Evolutionary conservation across 169 alveolate species (phyloP), one percentile per base, ranked within the genome.

Genomic region (Plasmodium billcollinsi): DNA sequence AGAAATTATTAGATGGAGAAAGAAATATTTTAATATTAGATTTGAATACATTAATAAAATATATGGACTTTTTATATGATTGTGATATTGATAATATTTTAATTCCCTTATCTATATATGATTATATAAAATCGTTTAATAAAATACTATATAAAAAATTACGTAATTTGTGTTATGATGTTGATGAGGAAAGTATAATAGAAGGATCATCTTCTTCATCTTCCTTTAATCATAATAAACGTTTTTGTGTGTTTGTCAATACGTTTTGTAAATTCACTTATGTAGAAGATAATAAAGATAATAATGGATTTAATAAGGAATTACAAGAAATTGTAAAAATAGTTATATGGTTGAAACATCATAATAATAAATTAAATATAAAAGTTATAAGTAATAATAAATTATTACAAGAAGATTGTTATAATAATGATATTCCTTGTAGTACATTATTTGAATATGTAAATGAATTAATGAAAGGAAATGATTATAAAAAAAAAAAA

Each of bases 371-470:
- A 14, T 47, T 70, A 3, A 50, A 83, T 14, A 20, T 83, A 39
- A 83, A 14, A 45, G 85, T 83, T 43, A 43, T 83, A 20, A 69
- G 56, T 83, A 70, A 54, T 70, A 83, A 83, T 58, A 29, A 15
- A 2, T 69, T 89, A 7, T 70, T 94, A 52, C 88, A 74, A 39
- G 93, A 89, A 43, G 95, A 94, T 61, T 86, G 92, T 63, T 6
- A 56, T 52, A 91, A 70, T 29, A 73, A 83, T 65, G 91, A 69
- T n/a, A 74, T 88, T 6, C 58, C 91, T 33, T 74, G 92, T 47
- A 75, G 59, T 88, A 73, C 89, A 1, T 33, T 89, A 20, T 61
- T 85, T 45, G 78, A 90, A n/a, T 80, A 85, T 73, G 80, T 86
- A 26, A 90, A 29, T 45, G 88, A 72, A 39, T 74, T 65, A 21